Evolutionary conservation across 148 eudicot genomes (phyloP), one percentile per base, ranked within the genome.

Genomic region (Rhododendron henanense): DNA sequence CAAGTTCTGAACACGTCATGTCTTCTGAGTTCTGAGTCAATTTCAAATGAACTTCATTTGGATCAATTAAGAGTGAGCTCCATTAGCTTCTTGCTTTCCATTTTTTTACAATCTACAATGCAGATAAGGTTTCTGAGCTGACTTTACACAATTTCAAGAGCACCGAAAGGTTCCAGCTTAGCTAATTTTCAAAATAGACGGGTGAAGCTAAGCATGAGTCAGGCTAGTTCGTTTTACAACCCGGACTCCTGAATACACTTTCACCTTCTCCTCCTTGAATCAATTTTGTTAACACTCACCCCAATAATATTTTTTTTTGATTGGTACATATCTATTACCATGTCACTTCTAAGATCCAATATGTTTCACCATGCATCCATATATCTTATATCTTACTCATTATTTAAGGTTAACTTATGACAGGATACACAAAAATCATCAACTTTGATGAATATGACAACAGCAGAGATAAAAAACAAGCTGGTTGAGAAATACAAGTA

Each of bases 401-500:
- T 10, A 21, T 81, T 0, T 71, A 67, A 0, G 6, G 74, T 53
- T 65, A 55, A 57, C 19, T 33, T 78, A 10, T 47, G 63, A 84
- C 88, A 94, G 96, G 90, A 91, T 77, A 87, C 48, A 50, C 84
- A 84, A 73, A 87, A 78, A 18, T 9, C 79, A 78, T 71, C 88
- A 48, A 93, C 93, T 86, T 84, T 91, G 39, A 86, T 88, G 88
- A 87, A 90, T 82, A 76, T 93, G 90, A 87, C 90, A 55, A 94
- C 96, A 86, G 91, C 90, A 81, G 87, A 94, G 83, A 93, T 94
- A 85, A 96, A 88, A 91, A 93, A 93, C 67, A 88, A 81, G 84
- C 95, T 96, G n/a, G 88, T 96, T 78, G 92, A 94, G 45, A 96
- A 91, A 82, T 96, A 89, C 90, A 90, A 87, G 78, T 81, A 83